Evolutionary conservation across 345 rosid species (phyloP).

Genomic region (Dimocarpus longan): DNA sequence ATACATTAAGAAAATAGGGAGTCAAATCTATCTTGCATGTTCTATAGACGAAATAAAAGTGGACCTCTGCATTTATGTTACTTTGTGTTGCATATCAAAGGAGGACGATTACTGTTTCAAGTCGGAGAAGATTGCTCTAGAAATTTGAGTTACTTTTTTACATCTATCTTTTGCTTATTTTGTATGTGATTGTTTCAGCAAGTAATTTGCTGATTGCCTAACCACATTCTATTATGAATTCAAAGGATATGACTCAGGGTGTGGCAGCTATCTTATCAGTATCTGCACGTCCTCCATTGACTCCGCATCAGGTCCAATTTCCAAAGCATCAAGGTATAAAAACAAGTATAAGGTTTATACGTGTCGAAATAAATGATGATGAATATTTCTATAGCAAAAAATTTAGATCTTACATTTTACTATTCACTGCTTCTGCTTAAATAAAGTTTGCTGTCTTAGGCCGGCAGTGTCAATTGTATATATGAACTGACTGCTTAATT

Average conservation of each 20-base stretch:
- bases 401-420: neutral
- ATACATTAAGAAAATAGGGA: neutral
- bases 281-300: slow-evolving; percentile 51
- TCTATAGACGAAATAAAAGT: neutral
- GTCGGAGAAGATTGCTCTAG: no score
- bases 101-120: no score
- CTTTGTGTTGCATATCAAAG: no score
- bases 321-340: slow-evolving; percentile 58
- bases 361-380: neutral
- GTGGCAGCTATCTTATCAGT: slow-evolving; percentile 48
- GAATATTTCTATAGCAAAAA: neutral
- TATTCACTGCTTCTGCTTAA: neutral
- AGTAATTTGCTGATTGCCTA: slow-evolving; percentile 2
- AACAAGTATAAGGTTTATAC: neutral
- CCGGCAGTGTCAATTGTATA: neutral
- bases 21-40: neutral
- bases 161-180: no score
- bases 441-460: neutral
- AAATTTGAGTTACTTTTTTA: no score
- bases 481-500: neutral
- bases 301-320: slow-evolving; percentile 56
- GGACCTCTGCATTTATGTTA: no score
- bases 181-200: no score
- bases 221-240: slow-evolving; percentile 25
- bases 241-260: slow-evolving; percentile 62